phyloP scores from a whole-genome alignment of 768 basidiomycete species.

The Pleurotus tuoliensis region DNA sequence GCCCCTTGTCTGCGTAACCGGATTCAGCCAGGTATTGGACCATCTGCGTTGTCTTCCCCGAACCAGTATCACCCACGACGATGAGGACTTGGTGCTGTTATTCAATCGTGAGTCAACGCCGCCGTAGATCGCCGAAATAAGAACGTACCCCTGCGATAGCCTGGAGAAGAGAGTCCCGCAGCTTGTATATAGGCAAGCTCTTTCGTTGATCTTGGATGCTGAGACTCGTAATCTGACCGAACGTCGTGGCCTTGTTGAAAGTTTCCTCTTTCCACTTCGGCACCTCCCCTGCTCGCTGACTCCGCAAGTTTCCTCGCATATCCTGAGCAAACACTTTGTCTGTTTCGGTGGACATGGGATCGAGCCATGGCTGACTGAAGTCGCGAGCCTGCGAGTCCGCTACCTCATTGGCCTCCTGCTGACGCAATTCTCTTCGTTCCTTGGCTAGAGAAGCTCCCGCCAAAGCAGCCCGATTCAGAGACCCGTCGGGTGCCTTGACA shows the following conservation, averaged over 20 bases:
- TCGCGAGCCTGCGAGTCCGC: constrained; percentile 94
- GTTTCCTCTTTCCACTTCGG: constrained; percentile 90
- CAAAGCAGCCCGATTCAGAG: constrained; percentile 91
- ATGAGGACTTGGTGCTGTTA: constrained; percentile 92
- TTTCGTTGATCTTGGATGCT: constrained; percentile 93
- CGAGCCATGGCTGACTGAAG: constrained; percentile 95
- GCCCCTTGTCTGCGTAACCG: constrained; percentile 85
- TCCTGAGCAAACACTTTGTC: constrained; percentile 95
- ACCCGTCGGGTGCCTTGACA: constrained; percentile 97
- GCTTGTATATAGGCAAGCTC: constrained; percentile 91
- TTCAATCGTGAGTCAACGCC: constrained; percentile 7
- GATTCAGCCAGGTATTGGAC: constrained; percentile 95
- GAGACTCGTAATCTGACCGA: constrained; percentile 85
- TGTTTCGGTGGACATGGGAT: constrained; percentile 89
- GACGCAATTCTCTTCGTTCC: constrained; percentile 89
- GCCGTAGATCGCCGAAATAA: constrained; percentile 4
- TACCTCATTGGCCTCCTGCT: constrained; percentile 91
- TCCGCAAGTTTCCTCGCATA: constrained; percentile 73
- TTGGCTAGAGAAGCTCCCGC: constrained; percentile 92
- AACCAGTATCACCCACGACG: constrained; percentile 97
- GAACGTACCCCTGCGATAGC: constrained; percentile 81
- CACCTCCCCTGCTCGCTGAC: constrained; percentile 77
- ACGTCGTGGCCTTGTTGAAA: constrained; percentile 94
- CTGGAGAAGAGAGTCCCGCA: constrained; percentile 83
- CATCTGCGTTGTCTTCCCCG: constrained; percentile 99